A percentile compares a stretch with the other conserved stretches of the same genome.
phyloP scores from a whole-genome alignment of 2,329 filamentous ascomycete species.

The Pseudogymnoascus sp. region DNA sequence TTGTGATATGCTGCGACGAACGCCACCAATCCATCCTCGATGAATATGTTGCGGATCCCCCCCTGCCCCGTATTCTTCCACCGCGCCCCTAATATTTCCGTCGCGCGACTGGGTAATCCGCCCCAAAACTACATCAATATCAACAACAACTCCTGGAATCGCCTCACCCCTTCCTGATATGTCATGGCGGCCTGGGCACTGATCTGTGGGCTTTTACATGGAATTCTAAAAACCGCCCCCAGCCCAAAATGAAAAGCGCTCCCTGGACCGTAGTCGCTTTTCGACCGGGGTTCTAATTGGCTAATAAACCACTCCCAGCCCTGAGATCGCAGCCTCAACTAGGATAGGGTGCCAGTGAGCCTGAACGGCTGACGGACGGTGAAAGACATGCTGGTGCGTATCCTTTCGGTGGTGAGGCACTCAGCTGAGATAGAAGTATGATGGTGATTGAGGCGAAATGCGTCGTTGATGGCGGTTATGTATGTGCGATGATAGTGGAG shows the following conservation, averaged over 20 bases:
- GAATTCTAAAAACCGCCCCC: too few species aligned
- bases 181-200: neutral
- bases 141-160: neutral
- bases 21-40: too few species aligned
- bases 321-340: neutral
- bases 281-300: neutral
- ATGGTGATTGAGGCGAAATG: neutral
- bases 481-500: slow-evolving; percentile 4
- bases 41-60: too few species aligned
- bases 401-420: slow-evolving; percentile 5
- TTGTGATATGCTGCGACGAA: too few species aligned
- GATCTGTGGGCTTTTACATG: neutral
- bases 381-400: slow-evolving; percentile 48
- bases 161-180: neutral
- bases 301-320: neutral
- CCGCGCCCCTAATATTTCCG: neutral
- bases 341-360: slow-evolving; percentile 39
- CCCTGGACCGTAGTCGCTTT: neutral
- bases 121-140: neutral
- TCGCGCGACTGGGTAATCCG: neutral
- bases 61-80: neutral
- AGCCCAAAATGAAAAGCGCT: neutral
- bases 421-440: neutral
- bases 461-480: neutral
- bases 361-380: slow-evolving; percentile 56